A percentile compares a stretch with the other conserved stretches of the same genome.
phyloP scores from a whole-genome alignment of 768 basidiomycete genomes.

The Suillus subalutaceus region DNA sequence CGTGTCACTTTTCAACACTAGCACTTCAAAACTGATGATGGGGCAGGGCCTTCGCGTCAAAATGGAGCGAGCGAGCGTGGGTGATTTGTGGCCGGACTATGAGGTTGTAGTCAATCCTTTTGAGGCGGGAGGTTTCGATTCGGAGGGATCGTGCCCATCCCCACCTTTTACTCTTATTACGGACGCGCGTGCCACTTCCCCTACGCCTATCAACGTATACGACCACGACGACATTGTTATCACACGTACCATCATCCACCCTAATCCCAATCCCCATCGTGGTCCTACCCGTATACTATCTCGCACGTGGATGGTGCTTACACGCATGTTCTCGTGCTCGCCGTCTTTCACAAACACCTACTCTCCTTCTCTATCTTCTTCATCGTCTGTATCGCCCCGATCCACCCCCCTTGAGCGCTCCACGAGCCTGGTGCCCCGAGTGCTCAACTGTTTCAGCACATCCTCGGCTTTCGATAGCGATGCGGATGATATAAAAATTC shows the following conservation, averaged over 20 bases:
- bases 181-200: conserved; percentile 8
- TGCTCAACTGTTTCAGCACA: conserved; percentile 38
- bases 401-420: conserved; percentile 21
- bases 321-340: background rate
- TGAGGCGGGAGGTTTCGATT: background rate
- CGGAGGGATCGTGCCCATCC: background rate
- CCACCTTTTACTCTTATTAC: background rate
- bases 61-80: conserved; percentile 12
- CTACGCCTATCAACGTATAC: conserved; percentile 22
- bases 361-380: conserved; percentile 15
- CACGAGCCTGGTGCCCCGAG: conserved; percentile 26
- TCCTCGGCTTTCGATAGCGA: conserved; percentile 36
- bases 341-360: conserved; percentile 34
- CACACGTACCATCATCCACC: conserved; percentile 42
- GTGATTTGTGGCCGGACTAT: conserved; percentile 31
- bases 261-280: conserved; percentile 16
- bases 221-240: conserved; percentile 34
- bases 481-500: conserved; percentile 22
- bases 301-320: background rate
- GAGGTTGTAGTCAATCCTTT: conserved; percentile 35
- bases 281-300: background rate
- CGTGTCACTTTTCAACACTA: conserved; percentile 13
- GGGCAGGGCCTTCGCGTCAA: conserved; percentile 27
- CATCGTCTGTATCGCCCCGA: conserved; percentile 10
- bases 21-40: conserved; percentile 23